Conservation (phyloP, 2,329 filamentous ascomycete genomes). For the Colletotrichum ledebouriae region DNA sequence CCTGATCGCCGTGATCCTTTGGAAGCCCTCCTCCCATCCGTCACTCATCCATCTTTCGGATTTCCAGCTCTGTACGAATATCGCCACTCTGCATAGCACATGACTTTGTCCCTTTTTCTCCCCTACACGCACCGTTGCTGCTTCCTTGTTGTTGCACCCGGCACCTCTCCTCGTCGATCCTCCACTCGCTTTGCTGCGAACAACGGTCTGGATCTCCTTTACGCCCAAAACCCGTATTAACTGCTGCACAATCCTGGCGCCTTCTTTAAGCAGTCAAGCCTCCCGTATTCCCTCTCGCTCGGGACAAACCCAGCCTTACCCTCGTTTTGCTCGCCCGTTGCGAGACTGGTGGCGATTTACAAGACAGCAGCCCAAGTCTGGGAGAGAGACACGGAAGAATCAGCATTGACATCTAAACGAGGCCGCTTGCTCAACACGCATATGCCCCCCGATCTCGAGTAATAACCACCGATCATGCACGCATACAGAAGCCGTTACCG, state of each 20-base stretch:
- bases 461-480: conserved; percentile 38
- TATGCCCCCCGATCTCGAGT: conserved; percentile 26
- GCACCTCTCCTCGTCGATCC: conserved; percentile 12
- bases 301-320: conserved; percentile 13
- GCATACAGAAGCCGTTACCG: conserved; percentile 22
- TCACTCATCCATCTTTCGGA: conserved; percentile 25
- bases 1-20: conserved; percentile 27
- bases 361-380: conserved; percentile 3
- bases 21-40: conserved; percentile 16
- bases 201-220: conserved; percentile 21
- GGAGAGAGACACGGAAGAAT: conserved; percentile 3
- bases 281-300: conserved; percentile 26
- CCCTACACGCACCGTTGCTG: conserved; percentile 7
- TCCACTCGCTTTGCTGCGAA: conserved; percentile 29
- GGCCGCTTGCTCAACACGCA: conserved; percentile 20
- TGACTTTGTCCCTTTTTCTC: conserved; percentile 36
- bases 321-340: conserved; percentile 26
- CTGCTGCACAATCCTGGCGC: conserved; percentile 34
- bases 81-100: conserved; percentile 39
- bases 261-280: conserved; percentile 41
- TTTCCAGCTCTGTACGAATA: conserved; percentile 10
- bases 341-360: conserved; percentile 32
- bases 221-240: conserved; percentile 27
- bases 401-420: conserved; percentile 38
- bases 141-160: conserved; percentile 24